Percentiles rank a stretch among this genome's conserved stretches.
Conservation (phyloP, 2,329 filamentous ascomycete species). For the Trichoderma atroviride region DNA sequence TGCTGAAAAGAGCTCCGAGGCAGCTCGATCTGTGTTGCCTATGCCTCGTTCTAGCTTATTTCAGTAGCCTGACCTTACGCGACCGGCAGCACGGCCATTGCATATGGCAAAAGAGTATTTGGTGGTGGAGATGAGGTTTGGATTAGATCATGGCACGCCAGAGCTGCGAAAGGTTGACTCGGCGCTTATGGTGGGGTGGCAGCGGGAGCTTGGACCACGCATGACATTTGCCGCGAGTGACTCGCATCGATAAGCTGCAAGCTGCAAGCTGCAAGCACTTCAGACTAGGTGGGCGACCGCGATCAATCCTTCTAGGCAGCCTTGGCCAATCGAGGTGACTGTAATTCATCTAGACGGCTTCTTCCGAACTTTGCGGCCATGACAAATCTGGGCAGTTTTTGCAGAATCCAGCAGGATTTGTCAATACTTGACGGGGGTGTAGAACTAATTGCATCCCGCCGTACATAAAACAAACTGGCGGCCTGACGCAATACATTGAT, state of each 20-base stretch:
- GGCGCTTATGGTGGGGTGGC: constrained; percentile 15
- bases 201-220: constrained; percentile 26
- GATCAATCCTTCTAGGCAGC: too few species aligned
- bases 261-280: background rate
- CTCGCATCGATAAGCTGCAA: constrained; percentile 3
- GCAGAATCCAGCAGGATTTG: too few species aligned
- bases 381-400: too few species aligned
- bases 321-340: too few species aligned
- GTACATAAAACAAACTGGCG: background rate
- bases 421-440: too few species aligned
- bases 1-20: background rate
- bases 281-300: background rate
- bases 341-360: too few species aligned
- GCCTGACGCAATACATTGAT: background rate
- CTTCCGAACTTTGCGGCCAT: too few species aligned
- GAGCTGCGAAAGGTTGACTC: constrained; percentile 10
- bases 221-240: constrained; percentile 15
- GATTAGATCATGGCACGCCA: constrained; percentile 18
- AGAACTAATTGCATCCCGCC: too few species aligned
- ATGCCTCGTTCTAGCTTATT: constrained; percentile 24
- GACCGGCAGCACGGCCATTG: constrained; percentile 26
- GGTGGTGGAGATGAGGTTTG: constrained; percentile 20
- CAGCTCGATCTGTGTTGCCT: background rate
- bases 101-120: background rate
- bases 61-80: constrained; percentile 21